Conservation (phyloP, 768 basidiomycete genomes). For the Russula sp. region DNA sequence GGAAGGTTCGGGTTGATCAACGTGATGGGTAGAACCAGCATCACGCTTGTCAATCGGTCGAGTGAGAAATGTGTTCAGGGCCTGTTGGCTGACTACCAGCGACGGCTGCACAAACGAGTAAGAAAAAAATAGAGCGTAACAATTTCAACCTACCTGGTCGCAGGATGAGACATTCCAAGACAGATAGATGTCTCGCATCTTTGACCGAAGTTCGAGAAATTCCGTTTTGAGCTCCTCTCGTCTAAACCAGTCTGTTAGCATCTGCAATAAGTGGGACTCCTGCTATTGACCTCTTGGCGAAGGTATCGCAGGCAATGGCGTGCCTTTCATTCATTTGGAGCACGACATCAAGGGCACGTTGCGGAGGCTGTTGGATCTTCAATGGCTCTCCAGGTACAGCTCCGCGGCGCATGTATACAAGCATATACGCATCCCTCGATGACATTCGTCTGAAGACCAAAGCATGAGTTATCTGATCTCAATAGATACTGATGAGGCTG, state of each 20-base stretch:
- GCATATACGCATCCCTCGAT: slow-evolving; percentile 93
- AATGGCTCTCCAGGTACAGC: background rate
- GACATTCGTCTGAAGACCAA: slow-evolving; percentile 42
- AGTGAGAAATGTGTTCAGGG: slow-evolving; percentile 48
- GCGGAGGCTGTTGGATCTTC: slow-evolving; percentile 47
- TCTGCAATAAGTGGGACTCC: background rate
- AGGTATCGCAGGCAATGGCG: slow-evolving; percentile 50
- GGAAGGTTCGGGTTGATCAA: background rate
- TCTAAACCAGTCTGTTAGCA: slow-evolving; percentile 36
- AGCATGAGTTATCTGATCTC: background rate
- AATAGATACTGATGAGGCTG: background rate
- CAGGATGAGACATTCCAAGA: slow-evolving; percentile 54
- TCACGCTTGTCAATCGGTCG: slow-evolving; percentile 14
- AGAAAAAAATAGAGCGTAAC: background rate
- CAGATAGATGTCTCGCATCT: slow-evolving; percentile 58
- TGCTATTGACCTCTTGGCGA: slow-evolving; percentile 45
- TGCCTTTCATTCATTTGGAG: slow-evolving; percentile 54
- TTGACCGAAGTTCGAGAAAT: slow-evolving; percentile 52
- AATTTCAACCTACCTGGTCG: slow-evolving; percentile 44
- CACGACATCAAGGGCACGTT: slow-evolving; percentile 54
- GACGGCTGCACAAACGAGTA: slow-evolving; percentile 43
- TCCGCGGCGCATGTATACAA: slow-evolving; percentile 66
- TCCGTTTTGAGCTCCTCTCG: slow-evolving; percentile 41
- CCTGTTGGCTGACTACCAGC: slow-evolving; percentile 57
- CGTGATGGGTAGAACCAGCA: background rate